Percentiles rank a stretch among this genome's conserved stretches.
These are phyloP conservation scores for Coemansia sp. DNA, from an alignment of 192 early-diverging fungal species.

Conservation along the genomic window DNA sequence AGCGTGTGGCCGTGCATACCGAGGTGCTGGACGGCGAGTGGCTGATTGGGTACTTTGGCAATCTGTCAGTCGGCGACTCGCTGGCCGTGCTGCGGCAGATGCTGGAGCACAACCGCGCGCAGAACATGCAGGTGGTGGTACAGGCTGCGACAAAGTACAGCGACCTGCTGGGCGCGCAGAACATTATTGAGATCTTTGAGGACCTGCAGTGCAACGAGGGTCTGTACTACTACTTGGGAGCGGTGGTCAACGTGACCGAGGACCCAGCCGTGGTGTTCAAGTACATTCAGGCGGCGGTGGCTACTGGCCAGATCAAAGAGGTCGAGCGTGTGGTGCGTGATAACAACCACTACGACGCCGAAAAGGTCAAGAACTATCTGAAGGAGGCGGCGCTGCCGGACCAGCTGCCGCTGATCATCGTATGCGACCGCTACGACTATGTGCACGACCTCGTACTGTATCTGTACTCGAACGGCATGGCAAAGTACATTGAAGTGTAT, in stretches of 20 bases:
- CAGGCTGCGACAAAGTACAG: slow-evolving; percentile 97
- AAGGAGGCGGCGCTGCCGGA: slow-evolving; percentile 96
- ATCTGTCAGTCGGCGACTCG: slow-evolving; percentile 94
- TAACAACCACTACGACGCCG: slow-evolving; percentile 94
- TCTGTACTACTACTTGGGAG: slow-evolving; percentile 95
- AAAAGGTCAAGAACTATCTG: slow-evolving; percentile 98
- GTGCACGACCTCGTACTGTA: slow-evolving; percentile 97
- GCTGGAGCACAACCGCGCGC: slow-evolving; percentile 85
- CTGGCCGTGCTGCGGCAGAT: slow-evolving; percentile 93
- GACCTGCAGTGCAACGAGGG: slow-evolving; percentile 87
- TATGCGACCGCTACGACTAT: slow-evolving; percentile 96
- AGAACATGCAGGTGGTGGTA: slow-evolving; percentile 94
- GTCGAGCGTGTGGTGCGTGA: slow-evolving; percentile 97
- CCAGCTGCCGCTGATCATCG: slow-evolving; percentile 96
- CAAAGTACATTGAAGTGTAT: slow-evolving; percentile 97
- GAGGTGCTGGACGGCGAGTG: slow-evolving; percentile 84
- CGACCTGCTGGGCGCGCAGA: slow-evolving; percentile 85
- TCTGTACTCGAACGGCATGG: slow-evolving; percentile 89
- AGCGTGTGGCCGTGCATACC: slow-evolving; percentile 86
- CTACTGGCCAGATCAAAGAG: slow-evolving; percentile 93
- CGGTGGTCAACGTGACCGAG: slow-evolving; percentile 93
- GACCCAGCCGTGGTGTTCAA: slow-evolving; percentile 97
- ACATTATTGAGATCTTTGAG: slow-evolving; percentile 92
- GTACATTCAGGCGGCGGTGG: slow-evolving; percentile 95
- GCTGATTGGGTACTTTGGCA: slow-evolving; percentile 94